Evolutionary conservation across 306 rosid genomes (phyloP).

Genomic region (Hylodesmum podocarpum): DNA sequence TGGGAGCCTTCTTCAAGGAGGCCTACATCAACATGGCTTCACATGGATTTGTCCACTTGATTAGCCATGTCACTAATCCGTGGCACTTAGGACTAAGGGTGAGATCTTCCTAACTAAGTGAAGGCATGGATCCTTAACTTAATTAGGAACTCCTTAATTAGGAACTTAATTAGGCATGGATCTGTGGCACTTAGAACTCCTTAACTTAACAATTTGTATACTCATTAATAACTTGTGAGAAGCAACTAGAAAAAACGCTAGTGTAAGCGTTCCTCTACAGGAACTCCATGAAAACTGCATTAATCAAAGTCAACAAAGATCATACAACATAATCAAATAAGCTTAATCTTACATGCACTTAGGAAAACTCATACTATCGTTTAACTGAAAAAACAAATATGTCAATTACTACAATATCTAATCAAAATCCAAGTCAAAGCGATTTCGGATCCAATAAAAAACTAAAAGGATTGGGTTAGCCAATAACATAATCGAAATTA

Average conservation of each 20-base stretch:
- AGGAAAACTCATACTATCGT: neutral
- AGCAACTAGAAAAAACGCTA: constrained; percentile 96
- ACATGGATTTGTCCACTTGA: too few relatives aligned
- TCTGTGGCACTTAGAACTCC: too few relatives aligned
- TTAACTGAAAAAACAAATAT: neutral
- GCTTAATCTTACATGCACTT: neutral
- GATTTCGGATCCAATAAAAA: constrained; percentile 2
- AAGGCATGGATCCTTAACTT: too few relatives aligned
- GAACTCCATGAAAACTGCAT: constrained; percentile 93
- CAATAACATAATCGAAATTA: neutral
- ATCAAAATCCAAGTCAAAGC: neutral
- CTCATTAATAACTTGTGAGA: constrained; percentile 91
- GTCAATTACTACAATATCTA: neutral
- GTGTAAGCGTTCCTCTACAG: constrained; percentile 87
- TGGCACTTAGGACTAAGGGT: too few relatives aligned
- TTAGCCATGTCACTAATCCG: too few relatives aligned
- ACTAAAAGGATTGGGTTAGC: neutral
- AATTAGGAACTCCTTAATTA: too few relatives aligned
- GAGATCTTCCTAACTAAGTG: too few relatives aligned
- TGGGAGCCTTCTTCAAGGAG: too few relatives aligned
- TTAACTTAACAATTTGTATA: too few relatives aligned
- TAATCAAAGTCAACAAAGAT: neutral
- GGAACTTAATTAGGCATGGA: too few relatives aligned
- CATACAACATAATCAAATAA: neutral
- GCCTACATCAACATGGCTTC: too few relatives aligned